These are phyloP conservation scores for Populus hybrid DNA, from an alignment of 441 rosid species.

Conservation along the genomic window DNA sequence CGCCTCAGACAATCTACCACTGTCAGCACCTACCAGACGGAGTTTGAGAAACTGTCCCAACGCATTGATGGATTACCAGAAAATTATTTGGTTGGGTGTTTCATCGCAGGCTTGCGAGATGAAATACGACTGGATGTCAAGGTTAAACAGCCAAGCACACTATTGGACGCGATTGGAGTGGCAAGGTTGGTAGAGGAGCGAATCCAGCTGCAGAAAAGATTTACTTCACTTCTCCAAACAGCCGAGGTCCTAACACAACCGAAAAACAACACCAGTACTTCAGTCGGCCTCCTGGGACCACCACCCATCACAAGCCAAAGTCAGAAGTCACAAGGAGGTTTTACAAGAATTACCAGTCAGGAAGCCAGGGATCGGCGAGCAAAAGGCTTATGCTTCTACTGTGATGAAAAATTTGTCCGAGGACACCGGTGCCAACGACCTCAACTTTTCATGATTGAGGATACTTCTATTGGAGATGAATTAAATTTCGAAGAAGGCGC, in stretches of 20 bases:
- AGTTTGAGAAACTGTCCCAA: neutral
- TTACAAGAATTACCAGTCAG: neutral
- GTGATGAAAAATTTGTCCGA: neutral
- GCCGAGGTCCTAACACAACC: rapidly evolving
- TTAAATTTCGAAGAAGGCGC: neutral
- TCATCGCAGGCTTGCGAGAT: neutral
- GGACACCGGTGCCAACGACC: neutral
- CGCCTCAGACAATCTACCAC: neutral
- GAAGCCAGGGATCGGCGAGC: neutral
- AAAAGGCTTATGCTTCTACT: conserved; percentile 4
- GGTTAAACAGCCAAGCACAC: neutral
- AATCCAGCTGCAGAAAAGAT: neutral
- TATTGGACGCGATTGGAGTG: neutral
- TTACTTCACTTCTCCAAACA: too few relatives aligned
- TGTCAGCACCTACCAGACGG: neutral
- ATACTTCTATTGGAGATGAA: neutral
- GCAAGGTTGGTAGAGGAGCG: neutral
- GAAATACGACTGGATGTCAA: neutral
- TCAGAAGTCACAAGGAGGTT: neutral
- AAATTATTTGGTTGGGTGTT: neutral
- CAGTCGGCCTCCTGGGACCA: neutral
- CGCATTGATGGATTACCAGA: neutral
- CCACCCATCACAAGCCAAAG: too few relatives aligned
- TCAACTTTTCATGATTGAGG: neutral
- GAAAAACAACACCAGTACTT: neutral